Evolutionary conservation across 148 eudicot species (phyloP), one percentile per base, ranked within the genome.

Genomic region (Cornus kousa): DNA sequence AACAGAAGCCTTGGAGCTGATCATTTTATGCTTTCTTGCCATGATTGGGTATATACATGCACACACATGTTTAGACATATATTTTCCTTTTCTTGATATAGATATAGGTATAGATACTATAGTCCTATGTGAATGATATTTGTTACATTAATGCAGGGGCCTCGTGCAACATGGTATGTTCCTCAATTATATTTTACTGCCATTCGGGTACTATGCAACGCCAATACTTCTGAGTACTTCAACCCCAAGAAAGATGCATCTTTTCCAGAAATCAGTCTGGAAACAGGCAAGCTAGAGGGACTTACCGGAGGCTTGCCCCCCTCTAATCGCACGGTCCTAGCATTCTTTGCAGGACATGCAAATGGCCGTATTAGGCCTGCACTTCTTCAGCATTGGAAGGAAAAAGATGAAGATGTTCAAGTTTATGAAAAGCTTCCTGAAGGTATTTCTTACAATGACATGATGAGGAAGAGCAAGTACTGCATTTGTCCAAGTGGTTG

Each of bases 401-500:
- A 72, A 12, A 88, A 88, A 79, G 93, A 93, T 59, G 46, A 75
- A 3, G 90, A 93, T 22, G 33, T 93, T 7, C 89, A 37, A 23
- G 85, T 94, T 2, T 88, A 85, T 17, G 85, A 91, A 14, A 73
- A 60, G 11, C 76, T 93, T 9, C 97, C 96, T 0, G 40, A 74
- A 31, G 79, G 75, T 11, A 4, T 84, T 5, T 87, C 92, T 0
- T 95, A 95, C 55, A n/a, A 62, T 2, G 80, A 82, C 4, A 93
- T 89, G 93, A 93, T 93, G 97, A 85, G 67, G 77, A 83, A 50
- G 66, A 89, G 93, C 87, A 89, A 74, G 83, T 95, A 33, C 66
- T 95, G 98, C 78, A 70, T 93, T 35, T 93, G 97, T 77, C 98
- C 98, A 0, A 95, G 98, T 75, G 98, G 97, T 22, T 87, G 70